Base-by-base conservation (phyloP, 1,284 basidiomycete genomes). In the Boletus sp. region DNA sequence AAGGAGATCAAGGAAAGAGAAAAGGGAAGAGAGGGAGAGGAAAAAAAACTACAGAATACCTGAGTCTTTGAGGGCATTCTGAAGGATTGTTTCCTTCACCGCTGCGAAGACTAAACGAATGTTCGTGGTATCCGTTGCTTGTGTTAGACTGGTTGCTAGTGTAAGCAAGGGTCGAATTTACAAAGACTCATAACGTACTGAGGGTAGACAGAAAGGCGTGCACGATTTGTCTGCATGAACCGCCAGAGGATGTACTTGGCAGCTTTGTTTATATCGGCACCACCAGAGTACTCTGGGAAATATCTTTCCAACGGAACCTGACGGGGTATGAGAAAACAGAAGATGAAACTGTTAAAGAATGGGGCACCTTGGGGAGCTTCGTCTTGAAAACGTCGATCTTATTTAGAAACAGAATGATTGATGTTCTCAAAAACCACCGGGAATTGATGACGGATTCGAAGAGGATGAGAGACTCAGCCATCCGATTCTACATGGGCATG, bases 401-500 rank as follows among this genome's bases (percentile, higher is more conserved):
- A 72, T 95, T 97, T 46, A 96, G 67, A 74, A 95, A 94, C 14
- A 97, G 69, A 57, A 98, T 95, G 51, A 97, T 90, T 0, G 89
- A 92, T 13, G 92, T 94, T 41, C 91, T 79, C 23, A 92, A 71
- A 75, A 99, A 99, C 95, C 95, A 98, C 40, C 92, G 74, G n/a
- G 92, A 93, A 71, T 98, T 98, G 74, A 97, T 94, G 30, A 99
- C 90, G 2, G 84, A 88, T 68, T 98, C 94, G 60, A 99, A 99
- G 9, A 99, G 77, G 6, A 93, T 82, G 0, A 99, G 76, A 0
- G 89, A 92, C 67, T 99, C 95, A 17, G 81, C 81, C 94, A 99
- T 97, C 20, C 94, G 88, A 67, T 97, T 98, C 86, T 94, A 67
- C 1, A 20, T 9, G 25, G 39, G 12, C 6, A 12, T 8, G 9